Evolutionary conservation across 2,329 filamentous ascomycete species (phyloP).

Genomic region (Claviceps cyperi): DNA sequence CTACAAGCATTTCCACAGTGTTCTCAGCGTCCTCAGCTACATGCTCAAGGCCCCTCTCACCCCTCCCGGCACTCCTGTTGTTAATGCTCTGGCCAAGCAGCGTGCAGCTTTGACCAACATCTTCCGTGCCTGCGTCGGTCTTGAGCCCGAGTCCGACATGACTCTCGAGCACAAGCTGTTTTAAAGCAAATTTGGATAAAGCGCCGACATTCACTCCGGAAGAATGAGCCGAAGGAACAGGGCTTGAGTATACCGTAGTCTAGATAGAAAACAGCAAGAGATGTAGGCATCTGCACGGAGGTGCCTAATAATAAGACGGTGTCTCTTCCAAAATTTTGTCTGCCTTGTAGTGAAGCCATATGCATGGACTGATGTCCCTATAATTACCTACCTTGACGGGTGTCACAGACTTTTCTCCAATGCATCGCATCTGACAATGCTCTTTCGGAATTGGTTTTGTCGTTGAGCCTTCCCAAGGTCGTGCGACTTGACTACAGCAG

Average conservation of each 20-base stretch:
- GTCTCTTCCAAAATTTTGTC: background rate
- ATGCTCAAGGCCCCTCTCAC: slow-evolving; percentile 97
- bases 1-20: slow-evolving; percentile 91
- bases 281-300: slow-evolving; percentile 7
- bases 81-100: slow-evolving; percentile 95
- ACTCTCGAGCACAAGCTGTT: slow-evolving; percentile 98
- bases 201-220: background rate
- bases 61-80: slow-evolving; percentile 83
- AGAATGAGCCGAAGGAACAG: too few species aligned
- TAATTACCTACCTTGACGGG: too few species aligned
- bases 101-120: slow-evolving; percentile 91
- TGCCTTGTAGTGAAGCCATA: background rate
- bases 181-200: slow-evolving; percentile 23
- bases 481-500: too few species aligned
- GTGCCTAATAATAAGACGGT: background rate
- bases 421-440: too few species aligned
- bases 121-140: slow-evolving; percentile 91
- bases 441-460: too few species aligned
- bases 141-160: slow-evolving; percentile 98
- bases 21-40: slow-evolving; percentile 93
- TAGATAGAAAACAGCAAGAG: slow-evolving; percentile 8
- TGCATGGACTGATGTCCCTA: background rate
- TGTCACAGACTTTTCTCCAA: too few species aligned
- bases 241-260: background rate
- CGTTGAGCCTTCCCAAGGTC: too few species aligned